phyloP scores from a whole-genome alignment of 345 rosid genomes.

The Ailanthus altissimus region DNA sequence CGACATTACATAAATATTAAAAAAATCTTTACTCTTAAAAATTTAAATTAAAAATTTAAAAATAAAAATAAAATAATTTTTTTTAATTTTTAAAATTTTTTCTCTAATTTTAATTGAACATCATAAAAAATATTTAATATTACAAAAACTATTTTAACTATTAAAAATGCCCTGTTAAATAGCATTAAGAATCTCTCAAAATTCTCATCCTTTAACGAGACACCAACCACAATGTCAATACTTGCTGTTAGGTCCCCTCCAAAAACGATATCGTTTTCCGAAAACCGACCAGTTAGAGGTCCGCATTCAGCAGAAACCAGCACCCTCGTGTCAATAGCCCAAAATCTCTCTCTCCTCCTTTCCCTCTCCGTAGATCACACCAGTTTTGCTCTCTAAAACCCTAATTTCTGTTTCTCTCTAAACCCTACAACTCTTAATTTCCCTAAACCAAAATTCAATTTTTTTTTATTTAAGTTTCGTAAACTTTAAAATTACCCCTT shows the following conservation, averaged over 20 bases:
- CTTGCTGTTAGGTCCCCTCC: too few relatives aligned
- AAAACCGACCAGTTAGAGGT: slow-evolving; percentile 16
- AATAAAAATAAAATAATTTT: too few relatives aligned
- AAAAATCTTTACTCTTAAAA: too few relatives aligned
- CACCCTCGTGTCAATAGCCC: slow-evolving; percentile 22
- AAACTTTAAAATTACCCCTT: background rate
- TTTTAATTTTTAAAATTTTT: too few relatives aligned
- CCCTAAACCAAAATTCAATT: background rate
- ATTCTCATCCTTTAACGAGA: background rate
- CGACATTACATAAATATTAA: too few relatives aligned
- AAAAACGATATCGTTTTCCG: slow-evolving; percentile 28
- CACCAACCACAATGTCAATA: background rate
- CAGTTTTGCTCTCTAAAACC: slow-evolving; percentile 15
- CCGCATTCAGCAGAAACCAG: slow-evolving; percentile 13
- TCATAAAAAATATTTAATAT: too few relatives aligned
- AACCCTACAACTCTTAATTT: slow-evolving; percentile 11
- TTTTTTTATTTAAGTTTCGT: background rate
- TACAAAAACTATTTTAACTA: too few relatives aligned
- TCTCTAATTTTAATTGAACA: too few relatives aligned
- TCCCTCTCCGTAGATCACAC: slow-evolving; percentile 17
- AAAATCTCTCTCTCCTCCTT: slow-evolving; percentile 20
- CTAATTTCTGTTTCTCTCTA: slow-evolving; percentile 1
- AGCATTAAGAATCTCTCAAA: background rate
- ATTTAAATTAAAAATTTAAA: too few relatives aligned
- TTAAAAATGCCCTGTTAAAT: too few relatives aligned